Conservation (phyloP, 208 protist genomes). For the Leishmania lainsoni region DNA sequence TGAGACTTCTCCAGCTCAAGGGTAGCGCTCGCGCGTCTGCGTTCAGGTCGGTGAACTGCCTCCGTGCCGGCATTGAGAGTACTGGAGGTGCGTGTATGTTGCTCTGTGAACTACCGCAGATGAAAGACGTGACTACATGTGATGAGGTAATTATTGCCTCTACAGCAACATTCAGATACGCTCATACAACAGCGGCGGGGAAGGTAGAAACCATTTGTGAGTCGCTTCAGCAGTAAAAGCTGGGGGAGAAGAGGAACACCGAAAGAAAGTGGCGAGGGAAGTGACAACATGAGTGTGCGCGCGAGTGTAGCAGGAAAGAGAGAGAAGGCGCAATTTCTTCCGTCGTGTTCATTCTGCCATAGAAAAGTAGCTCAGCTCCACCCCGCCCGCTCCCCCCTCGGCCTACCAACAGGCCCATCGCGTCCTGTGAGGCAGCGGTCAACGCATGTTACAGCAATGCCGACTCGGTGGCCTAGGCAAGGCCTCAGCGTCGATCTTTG, state of each 20-base stretch:
- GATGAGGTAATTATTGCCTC: neutral
- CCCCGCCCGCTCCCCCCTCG: too few species aligned
- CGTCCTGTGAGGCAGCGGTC: neutral
- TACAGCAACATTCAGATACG: neutral
- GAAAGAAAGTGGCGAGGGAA: neutral
- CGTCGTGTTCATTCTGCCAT: neutral
- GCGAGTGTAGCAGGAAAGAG: neutral
- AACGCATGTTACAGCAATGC: neutral
- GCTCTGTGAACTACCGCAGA: neutral
- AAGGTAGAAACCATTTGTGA: neutral
- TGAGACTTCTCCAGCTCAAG: constrained; percentile 17
- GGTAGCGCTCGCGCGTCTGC: neutral
- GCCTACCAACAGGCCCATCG: neutral
- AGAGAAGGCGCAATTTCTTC: neutral
- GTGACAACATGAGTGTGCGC: neutral
- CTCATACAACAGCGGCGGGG: neutral
- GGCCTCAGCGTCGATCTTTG: neutral
- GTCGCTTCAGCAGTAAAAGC: neutral
- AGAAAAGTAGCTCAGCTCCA: neutral
- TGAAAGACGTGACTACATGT: neutral
- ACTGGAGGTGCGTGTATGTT: neutral
- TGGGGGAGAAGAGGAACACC: neutral
- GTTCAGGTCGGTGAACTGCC: neutral
- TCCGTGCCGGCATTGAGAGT: neutral
- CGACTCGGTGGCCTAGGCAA: neutral